A percentile compares a stretch with the other conserved stretches of the same genome.
phyloP scores from a whole-genome alignment of 331 rosid genomes.

The Cydonia oblonga region DNA sequence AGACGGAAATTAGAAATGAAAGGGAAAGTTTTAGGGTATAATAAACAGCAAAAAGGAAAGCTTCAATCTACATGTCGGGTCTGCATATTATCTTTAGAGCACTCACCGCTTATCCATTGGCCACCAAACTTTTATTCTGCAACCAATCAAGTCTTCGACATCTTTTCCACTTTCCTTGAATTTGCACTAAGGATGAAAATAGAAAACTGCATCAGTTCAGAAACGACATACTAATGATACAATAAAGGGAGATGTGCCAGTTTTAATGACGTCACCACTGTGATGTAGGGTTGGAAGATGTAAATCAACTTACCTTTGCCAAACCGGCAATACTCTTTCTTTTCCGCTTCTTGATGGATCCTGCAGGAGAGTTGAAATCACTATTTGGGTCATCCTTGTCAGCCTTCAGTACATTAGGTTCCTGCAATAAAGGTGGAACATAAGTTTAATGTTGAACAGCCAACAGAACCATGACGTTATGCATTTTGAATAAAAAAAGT shows the following conservation, averaged over 20 bases:
- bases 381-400: slow-evolving; percentile 29
- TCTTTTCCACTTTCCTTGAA: slow-evolving; percentile 52
- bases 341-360: slow-evolving; percentile 49
- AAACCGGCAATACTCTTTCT: slow-evolving; percentile 60
- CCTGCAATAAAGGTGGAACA: slow-evolving; percentile 37
- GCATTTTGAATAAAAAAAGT: neutral
- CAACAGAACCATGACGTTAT: neutral
- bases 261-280: neutral
- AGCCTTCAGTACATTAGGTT: slow-evolving; percentile 26
- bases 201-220: slow-evolving; percentile 16
- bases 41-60: neutral
- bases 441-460: neutral
- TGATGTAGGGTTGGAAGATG: neutral
- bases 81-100: neutral
- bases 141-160: slow-evolving; percentile 70
- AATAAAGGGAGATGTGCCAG: neutral
- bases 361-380: slow-evolving; percentile 36
- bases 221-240: neutral
- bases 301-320: slow-evolving; percentile 45
- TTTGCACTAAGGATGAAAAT: slow-evolving; percentile 33
- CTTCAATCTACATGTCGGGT: neutral
- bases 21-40: neutral
- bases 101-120: slow-evolving; percentile 90
- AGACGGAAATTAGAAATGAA: neutral
- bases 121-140: slow-evolving; percentile 98